Conservation (phyloP, 805 yeast genomes). For the Maudiozyma saulgeensis region DNA sequence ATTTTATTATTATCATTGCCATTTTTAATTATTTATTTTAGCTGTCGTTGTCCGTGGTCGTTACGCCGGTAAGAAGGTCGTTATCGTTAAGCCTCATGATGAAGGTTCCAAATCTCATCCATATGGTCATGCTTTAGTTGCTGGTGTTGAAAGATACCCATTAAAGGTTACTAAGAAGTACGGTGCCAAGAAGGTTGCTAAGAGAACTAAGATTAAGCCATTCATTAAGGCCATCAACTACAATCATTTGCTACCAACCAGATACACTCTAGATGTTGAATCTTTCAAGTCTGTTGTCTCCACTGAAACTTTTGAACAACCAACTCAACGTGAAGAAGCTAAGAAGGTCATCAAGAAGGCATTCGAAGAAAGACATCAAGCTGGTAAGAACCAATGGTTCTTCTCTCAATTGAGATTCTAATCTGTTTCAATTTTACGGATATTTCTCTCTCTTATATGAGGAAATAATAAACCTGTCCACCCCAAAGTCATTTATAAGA, state of each 20-base stretch:
- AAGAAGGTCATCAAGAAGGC: constrained; percentile 98
- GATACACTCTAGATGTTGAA: constrained; percentile 97
- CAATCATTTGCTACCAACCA: constrained; percentile 99
- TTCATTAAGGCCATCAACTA: constrained; percentile 98
- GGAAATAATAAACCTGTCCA: constrained; percentile 33
- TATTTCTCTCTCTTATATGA: too few species aligned
- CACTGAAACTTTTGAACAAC: constrained; percentile 91
- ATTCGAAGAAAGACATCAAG: constrained; percentile 97
- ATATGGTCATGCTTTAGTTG: constrained; percentile 98
- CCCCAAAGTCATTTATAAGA: constrained; percentile 98
- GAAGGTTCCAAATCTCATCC: constrained; percentile 98
- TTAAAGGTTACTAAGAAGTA: constrained; percentile 89
- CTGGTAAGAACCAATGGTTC: constrained; percentile 99
- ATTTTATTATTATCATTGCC: background rate
- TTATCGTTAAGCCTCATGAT: constrained; percentile 95
- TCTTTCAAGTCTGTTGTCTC: constrained; percentile 84
- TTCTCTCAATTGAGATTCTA: constrained; percentile 95
- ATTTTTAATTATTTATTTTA: constrained; percentile 22
- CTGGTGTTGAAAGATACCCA: constrained; percentile 98
- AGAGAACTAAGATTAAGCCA: constrained; percentile 98
- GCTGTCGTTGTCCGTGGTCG: constrained; percentile 99
- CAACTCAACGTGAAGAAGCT: constrained; percentile 97
- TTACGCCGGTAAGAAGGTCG: constrained; percentile 99
- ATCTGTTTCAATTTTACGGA: constrained; percentile 11
- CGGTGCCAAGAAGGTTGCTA: constrained; percentile 93